A percentile compares a stretch with the other conserved stretches of the same genome.
These are phyloP conservation scores for Pisolithus marmoratus DNA, from an alignment of 768 basidiomycete species.

Conservation along the genomic window DNA sequence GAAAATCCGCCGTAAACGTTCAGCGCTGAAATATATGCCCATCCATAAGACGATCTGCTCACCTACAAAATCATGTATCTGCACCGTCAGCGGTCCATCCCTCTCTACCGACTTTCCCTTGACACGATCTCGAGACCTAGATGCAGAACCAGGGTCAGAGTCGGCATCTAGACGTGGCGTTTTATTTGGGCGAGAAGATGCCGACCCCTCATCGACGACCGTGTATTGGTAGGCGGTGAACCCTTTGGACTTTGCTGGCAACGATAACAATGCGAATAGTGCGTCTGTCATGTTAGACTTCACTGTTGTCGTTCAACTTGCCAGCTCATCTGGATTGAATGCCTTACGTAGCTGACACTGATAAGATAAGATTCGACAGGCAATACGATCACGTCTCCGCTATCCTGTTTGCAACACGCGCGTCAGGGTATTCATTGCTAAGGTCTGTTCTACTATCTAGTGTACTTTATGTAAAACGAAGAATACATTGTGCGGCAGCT, in stretches of 20 bases:
- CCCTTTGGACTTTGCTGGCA: constrained; percentile 48
- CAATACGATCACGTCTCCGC: no score
- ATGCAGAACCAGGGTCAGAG: constrained; percentile 64
- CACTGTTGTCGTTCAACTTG: background rate
- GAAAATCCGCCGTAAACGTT: background rate
- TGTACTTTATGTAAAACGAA: no score
- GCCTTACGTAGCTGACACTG: background rate
- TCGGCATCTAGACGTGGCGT: constrained; percentile 59
- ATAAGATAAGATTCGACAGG: background rate
- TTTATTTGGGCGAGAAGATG: constrained; percentile 58
- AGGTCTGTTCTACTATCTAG: no score
- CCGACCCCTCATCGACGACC: constrained; percentile 40
- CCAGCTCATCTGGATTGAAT: no score
- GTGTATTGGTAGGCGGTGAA: constrained; percentile 40
- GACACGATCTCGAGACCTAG: constrained; percentile 38
- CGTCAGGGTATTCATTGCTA: no score
- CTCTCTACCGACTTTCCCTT: constrained; percentile 20
- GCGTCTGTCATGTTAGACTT: constrained; percentile 32
- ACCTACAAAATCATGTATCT: constrained; percentile 42
- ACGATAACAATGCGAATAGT: constrained; percentile 33
- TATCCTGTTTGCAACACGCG: no score
- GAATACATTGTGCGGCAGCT: no score
- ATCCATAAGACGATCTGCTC: background rate
- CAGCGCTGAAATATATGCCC: background rate
- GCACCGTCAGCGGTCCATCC: constrained; percentile 40